Evolutionary conservation across 192 early-diverging fungal species (phyloP), one percentile per base, ranked within the genome.

Genomic region (Polychytrium aggregatum): DNA sequence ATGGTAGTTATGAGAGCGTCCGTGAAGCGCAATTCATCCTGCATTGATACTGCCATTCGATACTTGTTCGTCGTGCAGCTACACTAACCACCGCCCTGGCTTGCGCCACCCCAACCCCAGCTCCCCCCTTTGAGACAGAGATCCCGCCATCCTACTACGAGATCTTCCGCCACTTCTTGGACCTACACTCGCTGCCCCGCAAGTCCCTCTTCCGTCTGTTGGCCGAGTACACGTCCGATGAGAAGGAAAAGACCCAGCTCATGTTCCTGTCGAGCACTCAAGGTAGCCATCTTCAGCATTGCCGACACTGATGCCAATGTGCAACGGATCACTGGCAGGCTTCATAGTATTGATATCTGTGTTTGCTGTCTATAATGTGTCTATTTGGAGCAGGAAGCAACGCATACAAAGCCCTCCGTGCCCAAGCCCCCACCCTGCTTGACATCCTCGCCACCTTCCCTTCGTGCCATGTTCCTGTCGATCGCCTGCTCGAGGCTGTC

Each of bases 381-480:
- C n/a, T n/a, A n/a, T n/a, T n/a, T n/a, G n/a, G n/a, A n/a, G n/a
- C n/a, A 78, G 83, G 89, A 37, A 36, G 59, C 0, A 56, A 59
- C 4, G 61, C 67, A 4, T 92, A 88, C 40, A 81, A 81, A 44
- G 59, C 59, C 27, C 61, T 96, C 45, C 76, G 81, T 0, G 60
- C 63, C 1, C 83, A 86, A 48, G 41, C 44, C 11, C 85, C 92
- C 0, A 86, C 82, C 1, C 60, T 92, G 9, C 61, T 92, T 20
- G 91, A 96, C 46, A 39, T 95, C 1, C 69, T 98, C 27, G 52
- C 60, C 5, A 81, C 84, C 0, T 94, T 96, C 59, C 86, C 87
- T 0, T 78, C 78, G 5, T 79, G 82, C 48, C 46, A 56, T n/a
- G 76, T 84, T n/a, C 76, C 84, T 0, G 25, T 84, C 9, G 70